Percentiles rank a stretch among this genome's conserved stretches.
Conservation (phyloP, 805 yeast species). For the Wickerhamomyces rabaulensis region DNA sequence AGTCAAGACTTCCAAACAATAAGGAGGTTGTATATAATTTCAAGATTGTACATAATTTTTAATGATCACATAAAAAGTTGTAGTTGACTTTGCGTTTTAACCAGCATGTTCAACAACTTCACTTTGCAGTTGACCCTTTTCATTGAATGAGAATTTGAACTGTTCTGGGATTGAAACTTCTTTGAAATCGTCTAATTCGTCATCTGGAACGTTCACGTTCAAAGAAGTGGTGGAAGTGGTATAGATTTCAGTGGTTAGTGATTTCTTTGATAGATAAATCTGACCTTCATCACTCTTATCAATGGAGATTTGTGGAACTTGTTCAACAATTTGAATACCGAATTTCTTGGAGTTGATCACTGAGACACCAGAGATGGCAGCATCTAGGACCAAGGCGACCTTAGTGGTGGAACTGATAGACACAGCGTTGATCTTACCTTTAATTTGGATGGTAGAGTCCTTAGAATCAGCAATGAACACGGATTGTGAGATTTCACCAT, state of each 20-base stretch:
- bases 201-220: slow-evolving; percentile 77
- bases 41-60: not conserved
- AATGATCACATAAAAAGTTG: not conserved
- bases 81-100: slow-evolving; percentile 28
- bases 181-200: slow-evolving; percentile 63
- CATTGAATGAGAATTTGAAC: slow-evolving; percentile 62
- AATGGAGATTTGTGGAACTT: slow-evolving; percentile 74
- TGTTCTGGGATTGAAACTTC: slow-evolving; percentile 93
- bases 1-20: slow-evolving; percentile 36
- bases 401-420: slow-evolving; percentile 68
- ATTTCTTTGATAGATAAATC: slow-evolving; percentile 67
- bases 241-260: slow-evolving; percentile 72
- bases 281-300: slow-evolving; percentile 89
- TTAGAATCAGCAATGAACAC: slow-evolving; percentile 81
- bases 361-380: slow-evolving; percentile 83
- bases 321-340: slow-evolving; percentile 82
- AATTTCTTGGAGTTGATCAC: slow-evolving; percentile 75
- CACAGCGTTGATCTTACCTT: slow-evolving; percentile 89
- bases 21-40: not conserved
- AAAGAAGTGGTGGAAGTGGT: slow-evolving; percentile 82
- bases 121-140: slow-evolving; percentile 56
- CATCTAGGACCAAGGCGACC: slow-evolving; percentile 76
- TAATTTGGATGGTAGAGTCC: slow-evolving; percentile 70
- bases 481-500: slow-evolving; percentile 82
- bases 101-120: slow-evolving; percentile 82